Base-by-base conservation (phyloP, 2,329 filamentous ascomycete species). In the Diaporthe sp. region DNA sequence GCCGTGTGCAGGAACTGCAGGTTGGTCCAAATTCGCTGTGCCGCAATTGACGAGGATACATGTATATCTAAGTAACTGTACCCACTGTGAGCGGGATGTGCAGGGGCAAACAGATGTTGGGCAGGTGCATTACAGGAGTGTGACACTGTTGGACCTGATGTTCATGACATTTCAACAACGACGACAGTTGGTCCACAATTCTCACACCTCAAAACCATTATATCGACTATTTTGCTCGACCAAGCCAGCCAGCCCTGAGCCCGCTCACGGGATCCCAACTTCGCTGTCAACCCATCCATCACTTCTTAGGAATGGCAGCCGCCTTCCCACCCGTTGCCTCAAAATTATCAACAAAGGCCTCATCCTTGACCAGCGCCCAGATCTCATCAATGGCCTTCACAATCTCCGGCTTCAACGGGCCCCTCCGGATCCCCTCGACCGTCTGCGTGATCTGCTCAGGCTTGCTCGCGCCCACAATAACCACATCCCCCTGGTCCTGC, bases 301-400 rank as follows among this genome's bases (percentile, higher is more conserved):
- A 67, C 61, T 52, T 35, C 19, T 1, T 30, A 9, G 61, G 6
- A 35, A 66, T 6, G 6, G 2, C 3, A 33, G 1, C 42, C 22
- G 28, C 9, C 4, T 8, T n/a, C 1, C 69, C 69, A 13, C n/a
- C n/a, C 10, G 47, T 1, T 25, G 57, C 70, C 6, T 69, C 40
- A 47, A 50, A 73, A 15, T 60, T 70, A 50, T 73, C 40, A 15
- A 35, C 7, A 25, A 60, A 42, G 1, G 90, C 87, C 2, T 83
- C 81, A 6, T 38, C 77, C 85, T 95, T 96, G 17, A 89, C 86
- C n/a, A 93, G 85, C 78, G 87, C 77, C 95, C 95, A 97, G 4
- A 94, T 95, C 82, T 94, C 86, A 78, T 97, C 94, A 74, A 97
- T 85, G 17, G 88, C 90, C 79, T 91, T 84, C 10, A 96, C 87